These are phyloP conservation scores for Tolypocladium amazonense DNA, from an alignment of 2,329 filamentous ascomycete genomes.

Conservation along the genomic window DNA sequence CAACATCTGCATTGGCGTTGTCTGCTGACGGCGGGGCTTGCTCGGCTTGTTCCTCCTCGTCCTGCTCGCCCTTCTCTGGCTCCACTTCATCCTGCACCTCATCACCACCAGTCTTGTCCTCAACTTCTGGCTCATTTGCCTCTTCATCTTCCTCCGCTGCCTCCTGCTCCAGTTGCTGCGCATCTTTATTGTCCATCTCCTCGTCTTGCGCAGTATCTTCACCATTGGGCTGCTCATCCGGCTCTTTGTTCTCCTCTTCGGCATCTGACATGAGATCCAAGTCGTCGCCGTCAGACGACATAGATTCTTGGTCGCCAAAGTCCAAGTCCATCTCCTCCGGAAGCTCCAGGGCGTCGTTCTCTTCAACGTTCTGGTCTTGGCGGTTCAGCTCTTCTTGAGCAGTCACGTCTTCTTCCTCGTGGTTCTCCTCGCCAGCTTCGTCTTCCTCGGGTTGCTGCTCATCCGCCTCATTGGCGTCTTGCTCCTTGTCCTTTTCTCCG, in stretches of 20 bases:
- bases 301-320: slow-evolving; percentile 55
- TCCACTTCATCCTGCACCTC: slow-evolving; percentile 37
- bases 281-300: slow-evolving; percentile 44
- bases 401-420: slow-evolving; percentile 45
- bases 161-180: slow-evolving; percentile 26
- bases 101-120: slow-evolving; percentile 31
- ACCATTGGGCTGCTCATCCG: slow-evolving; percentile 24
- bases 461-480: slow-evolving; percentile 24
- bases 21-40: slow-evolving; percentile 28
- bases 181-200: slow-evolving; percentile 23
- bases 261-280: slow-evolving; percentile 47
- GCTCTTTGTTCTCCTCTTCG: slow-evolving; percentile 32
- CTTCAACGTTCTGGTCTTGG: slow-evolving; percentile 66
- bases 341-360: slow-evolving; percentile 72
- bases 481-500: slow-evolving; percentile 33
- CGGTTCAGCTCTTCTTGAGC: slow-evolving; percentile 45
- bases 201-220: slow-evolving; percentile 26
- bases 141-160: slow-evolving; percentile 43
- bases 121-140: slow-evolving; percentile 41
- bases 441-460: slow-evolving; percentile 32
- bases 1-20: slow-evolving; percentile 40
- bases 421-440: slow-evolving; percentile 47
- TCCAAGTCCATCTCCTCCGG: slow-evolving; percentile 85
- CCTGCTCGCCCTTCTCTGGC: slow-evolving; percentile 18
- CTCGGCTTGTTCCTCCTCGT: slow-evolving; percentile 28